Percentiles rank a stretch among this genome's conserved stretches.
phyloP scores from a whole-genome alignment of 2,329 filamentous ascomycete genomes.

The Pseudogymnoascus sp. region DNA sequence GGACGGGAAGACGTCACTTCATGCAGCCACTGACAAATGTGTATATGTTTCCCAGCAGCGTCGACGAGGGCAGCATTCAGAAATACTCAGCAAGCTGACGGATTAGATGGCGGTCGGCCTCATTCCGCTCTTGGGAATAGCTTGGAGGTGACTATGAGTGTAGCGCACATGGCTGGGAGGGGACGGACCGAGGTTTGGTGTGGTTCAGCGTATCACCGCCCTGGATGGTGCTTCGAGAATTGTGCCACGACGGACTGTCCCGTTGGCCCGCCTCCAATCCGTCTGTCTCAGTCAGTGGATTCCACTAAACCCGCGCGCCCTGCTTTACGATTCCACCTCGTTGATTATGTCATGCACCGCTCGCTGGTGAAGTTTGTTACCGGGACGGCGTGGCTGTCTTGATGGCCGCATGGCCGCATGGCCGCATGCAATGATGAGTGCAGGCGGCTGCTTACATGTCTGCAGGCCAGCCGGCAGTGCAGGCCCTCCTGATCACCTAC shows the following conservation, averaged over 20 bases:
- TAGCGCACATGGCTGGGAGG: not conserved
- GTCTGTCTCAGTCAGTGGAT: not conserved
- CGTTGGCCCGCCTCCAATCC: not conserved
- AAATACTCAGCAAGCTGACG: not conserved
- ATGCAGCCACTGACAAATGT: conserved; percentile 5
- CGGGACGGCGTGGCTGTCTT: not conserved
- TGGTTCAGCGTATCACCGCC: not conserved
- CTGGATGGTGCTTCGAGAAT: not conserved
- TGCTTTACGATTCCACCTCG: not conserved
- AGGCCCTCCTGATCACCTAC: conserved; percentile 3
- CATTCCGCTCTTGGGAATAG: not conserved
- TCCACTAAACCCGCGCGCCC: not conserved
- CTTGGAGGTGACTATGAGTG: not conserved
- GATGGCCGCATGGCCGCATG: not conserved
- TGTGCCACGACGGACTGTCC: conserved; percentile 1
- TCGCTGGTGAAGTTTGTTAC: not conserved
- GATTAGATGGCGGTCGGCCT: not conserved
- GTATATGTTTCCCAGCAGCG: not conserved
- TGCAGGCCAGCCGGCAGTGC: conserved; percentile 3
- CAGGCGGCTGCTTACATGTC: conserved; percentile 5
- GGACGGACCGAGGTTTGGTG: not conserved
- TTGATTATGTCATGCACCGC: not conserved
- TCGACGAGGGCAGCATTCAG: not conserved
- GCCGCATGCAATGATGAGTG: conserved; percentile 6
- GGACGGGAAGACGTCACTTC: not conserved